A percentile compares a stretch with the other conserved stretches of the same genome.
Conservation (phyloP, 148 eudicot species). For the Chenopodium suecicum region DNA sequence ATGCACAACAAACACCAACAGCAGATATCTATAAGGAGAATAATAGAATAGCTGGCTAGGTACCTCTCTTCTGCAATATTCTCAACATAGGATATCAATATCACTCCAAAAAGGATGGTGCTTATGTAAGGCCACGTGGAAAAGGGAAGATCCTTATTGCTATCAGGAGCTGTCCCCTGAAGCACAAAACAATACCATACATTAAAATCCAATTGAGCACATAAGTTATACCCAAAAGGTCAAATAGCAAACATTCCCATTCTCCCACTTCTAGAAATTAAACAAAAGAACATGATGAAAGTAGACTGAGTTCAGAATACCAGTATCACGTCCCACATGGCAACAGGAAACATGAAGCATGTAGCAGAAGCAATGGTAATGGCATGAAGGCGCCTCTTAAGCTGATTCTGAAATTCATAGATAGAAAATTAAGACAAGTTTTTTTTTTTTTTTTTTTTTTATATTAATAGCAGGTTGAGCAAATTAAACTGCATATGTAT, state of each 20-base stretch:
- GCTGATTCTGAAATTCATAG: slow-evolving; percentile 64
- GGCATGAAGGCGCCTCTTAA: slow-evolving; percentile 88
- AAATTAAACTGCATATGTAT: background rate
- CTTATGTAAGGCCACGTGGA: slow-evolving; percentile 79
- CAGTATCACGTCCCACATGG: slow-evolving; percentile 92
- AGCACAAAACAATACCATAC: slow-evolving; percentile 20
- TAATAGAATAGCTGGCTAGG: background rate
- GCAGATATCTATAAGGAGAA: background rate
- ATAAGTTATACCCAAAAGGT: slow-evolving; percentile 13
- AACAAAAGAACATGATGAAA: background rate
- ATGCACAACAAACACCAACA: background rate
- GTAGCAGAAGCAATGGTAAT: slow-evolving; percentile 93
- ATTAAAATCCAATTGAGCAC: background rate
- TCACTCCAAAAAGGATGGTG: slow-evolving; percentile 69
- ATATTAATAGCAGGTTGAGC: background rate
- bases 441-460: background rate
- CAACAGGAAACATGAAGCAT: slow-evolving; percentile 95
- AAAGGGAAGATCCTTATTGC: slow-evolving; percentile 57
- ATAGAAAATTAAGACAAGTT: background rate
- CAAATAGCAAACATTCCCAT: background rate
- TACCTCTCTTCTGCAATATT: slow-evolving; percentile 97
- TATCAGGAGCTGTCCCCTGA: slow-evolving; percentile 67
- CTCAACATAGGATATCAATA: slow-evolving; percentile 87
- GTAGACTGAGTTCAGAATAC: slow-evolving; percentile 41
- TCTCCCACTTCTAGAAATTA: background rate